A percentile compares a stretch with the other conserved stretches of the same genome.
Conservation (phyloP, 2,329 filamentous ascomycete genomes). For the Fusarium sp. region DNA sequence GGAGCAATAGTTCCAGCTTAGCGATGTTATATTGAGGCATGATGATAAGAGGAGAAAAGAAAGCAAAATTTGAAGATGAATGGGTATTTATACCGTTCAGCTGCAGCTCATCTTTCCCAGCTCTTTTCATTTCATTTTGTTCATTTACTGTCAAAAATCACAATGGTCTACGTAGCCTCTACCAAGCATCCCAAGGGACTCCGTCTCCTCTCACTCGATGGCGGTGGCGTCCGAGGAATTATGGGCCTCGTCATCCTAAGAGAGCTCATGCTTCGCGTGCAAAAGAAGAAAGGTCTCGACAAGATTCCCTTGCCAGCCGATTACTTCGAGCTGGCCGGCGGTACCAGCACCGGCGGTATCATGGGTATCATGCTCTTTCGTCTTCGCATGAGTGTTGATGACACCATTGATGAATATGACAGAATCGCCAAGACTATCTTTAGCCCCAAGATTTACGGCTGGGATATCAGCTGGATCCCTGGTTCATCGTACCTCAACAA, state of each 20-base stretch:
- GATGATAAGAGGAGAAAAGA: not conserved
- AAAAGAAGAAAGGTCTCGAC: not conserved
- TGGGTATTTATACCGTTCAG: not conserved
- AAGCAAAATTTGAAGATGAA: fast-evolving
- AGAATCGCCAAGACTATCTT: conserved; percentile 26
- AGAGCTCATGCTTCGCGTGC: conserved; percentile 7
- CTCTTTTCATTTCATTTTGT: not conserved
- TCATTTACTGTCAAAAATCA: fast-evolving
- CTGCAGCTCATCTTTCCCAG: too few species aligned
- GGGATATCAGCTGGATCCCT: conserved; percentile 20
- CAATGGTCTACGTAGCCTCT: not conserved
- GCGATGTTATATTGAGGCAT: not conserved
- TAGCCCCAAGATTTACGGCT: conserved; percentile 27
- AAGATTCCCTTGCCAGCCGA: conserved; percentile 7
- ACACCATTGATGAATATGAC: conserved; percentile 33
- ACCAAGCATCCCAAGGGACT: conserved; percentile 4
- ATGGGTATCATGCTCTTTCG: conserved; percentile 36
- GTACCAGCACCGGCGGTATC: conserved; percentile 34
- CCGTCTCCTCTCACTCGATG: not conserved
- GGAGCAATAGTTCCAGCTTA: not conserved
- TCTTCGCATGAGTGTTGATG: conserved; percentile 27
- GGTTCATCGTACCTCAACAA: conserved; percentile 10
- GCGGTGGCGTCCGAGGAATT: conserved; percentile 10
- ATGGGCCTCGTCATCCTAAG: conserved; percentile 15
- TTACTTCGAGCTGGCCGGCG: conserved; percentile 33